Evolutionary conservation across 306 rosid species (phyloP), one percentile per base, ranked within the genome.

Genomic region (Prunus kanzakura): DNA sequence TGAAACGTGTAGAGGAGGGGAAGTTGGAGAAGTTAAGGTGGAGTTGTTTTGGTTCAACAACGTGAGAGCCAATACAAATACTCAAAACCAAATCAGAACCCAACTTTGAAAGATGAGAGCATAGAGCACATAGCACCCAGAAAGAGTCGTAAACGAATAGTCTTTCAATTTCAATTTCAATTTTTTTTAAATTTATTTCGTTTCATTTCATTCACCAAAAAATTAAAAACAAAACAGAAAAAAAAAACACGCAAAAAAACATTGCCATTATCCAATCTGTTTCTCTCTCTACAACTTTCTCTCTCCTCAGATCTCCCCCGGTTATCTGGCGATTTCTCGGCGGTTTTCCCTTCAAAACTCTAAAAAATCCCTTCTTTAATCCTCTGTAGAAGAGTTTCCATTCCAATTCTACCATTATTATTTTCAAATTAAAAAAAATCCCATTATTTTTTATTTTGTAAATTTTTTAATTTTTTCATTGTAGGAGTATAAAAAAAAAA

Each of bases 261-360:
- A 47, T 8, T 69, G 76, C 76, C 78, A 63, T 91, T 85, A 89
- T 88, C 87, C 87, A 45, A 60, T 58, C 57, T 13, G 77, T 23
- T 71, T 72, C 27, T 67, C 68, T 82, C 84, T 85, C 85, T 58
- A 81, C 55, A 16, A 20, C 60, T 76, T 22, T 84, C 84, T 85
- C 90, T 79, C 87, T 83, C 93, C 45, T 78, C 88, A 5, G 84
- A 87, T 85, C 87, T 65, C 81, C 60, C 75, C 82, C 38, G 64
- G n/a, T 86, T 83, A 75, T 78, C 86, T 68, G 87, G 83, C 77
- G 84, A 80, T 72, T 79, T 76, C 62, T 78, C 65, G 70, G 82
- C 73, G 56, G 76, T 73, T 80, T 81, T 78, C 79, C 23, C 32
- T 46, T 72, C 19, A 18, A 62, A 69, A 71, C 70, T 65, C 73